Percentiles rank a stretch among this genome's conserved stretches.
phyloP scores from a whole-genome alignment of 768 basidiomycete species.

The Tulasnella sp. region DNA sequence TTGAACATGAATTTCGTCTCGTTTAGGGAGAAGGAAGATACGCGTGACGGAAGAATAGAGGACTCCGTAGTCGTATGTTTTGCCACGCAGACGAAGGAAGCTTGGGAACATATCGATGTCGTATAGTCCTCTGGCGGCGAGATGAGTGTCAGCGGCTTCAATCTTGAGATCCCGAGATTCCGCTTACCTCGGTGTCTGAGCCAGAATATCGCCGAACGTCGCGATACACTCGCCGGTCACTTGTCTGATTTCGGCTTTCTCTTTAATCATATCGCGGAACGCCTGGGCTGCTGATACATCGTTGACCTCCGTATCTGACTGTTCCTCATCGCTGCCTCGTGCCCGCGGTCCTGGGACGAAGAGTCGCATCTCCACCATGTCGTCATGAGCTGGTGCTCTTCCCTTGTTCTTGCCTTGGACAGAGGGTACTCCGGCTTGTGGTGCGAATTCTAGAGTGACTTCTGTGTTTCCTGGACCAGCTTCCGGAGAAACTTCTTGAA shows the following conservation, averaged over 20 bases:
- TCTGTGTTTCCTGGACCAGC: slow-evolving; percentile 69
- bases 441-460: slow-evolving; percentile 92
- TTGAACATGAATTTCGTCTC: slow-evolving; percentile 88
- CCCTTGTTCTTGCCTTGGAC: slow-evolving; percentile 47
- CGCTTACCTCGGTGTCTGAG: slow-evolving; percentile 69
- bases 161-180: neutral
- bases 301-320: slow-evolving; percentile 57
- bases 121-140: slow-evolving; percentile 69
- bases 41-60: slow-evolving; percentile 81
- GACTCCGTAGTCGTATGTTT: slow-evolving; percentile 99
- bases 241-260: slow-evolving; percentile 91
- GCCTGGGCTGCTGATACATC: slow-evolving; percentile 90
- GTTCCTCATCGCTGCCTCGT: slow-evolving; percentile 48
- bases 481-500: neutral
- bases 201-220: slow-evolving; percentile 91
- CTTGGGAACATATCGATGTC: slow-evolving; percentile 98
- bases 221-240: slow-evolving; percentile 87
- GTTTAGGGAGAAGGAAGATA: slow-evolving; percentile 88
- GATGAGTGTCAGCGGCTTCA: neutral
- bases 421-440: slow-evolving; percentile 43
- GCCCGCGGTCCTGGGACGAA: slow-evolving; percentile 78
- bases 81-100: slow-evolving; percentile 91
- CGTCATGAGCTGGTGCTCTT: slow-evolving; percentile 55
- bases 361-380: slow-evolving; percentile 94
- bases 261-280: slow-evolving; percentile 94